Conservation (phyloP, 495 filamentous ascomycete species). For the Neurospora sp. region DNA sequence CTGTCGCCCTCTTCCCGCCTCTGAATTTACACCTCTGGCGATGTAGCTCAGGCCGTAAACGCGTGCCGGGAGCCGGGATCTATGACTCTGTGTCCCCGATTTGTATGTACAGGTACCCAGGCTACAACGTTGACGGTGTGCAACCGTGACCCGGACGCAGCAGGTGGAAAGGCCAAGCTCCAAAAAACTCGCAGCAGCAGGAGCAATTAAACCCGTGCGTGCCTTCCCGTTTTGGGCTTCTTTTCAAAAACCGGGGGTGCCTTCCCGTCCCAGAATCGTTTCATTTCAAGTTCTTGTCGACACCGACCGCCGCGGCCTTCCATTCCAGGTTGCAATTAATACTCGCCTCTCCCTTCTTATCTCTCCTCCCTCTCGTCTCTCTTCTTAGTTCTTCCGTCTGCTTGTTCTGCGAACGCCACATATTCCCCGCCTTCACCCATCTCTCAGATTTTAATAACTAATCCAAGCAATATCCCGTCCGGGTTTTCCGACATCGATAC, state of each 20-base stretch:
- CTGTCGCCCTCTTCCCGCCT: conserved; percentile 11
- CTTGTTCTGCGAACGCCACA: background rate
- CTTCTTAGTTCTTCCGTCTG: background rate
- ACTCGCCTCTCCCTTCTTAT: conserved; percentile 1
- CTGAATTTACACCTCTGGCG: conserved; percentile 3
- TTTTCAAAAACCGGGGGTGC: background rate
- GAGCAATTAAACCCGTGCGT: conserved; percentile 18
- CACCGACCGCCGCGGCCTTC: background rate
- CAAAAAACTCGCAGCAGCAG: conserved; percentile 9
- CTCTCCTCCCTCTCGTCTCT: conserved; percentile 2
- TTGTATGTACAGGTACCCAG: background rate
- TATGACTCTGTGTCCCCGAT: background rate
- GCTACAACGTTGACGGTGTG: conserved; percentile 8
- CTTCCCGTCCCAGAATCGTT: background rate
- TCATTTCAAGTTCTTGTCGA: background rate
- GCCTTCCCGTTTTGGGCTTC: conserved; percentile 11
- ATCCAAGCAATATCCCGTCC: background rate
- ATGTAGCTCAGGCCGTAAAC: background rate
- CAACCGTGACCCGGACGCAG: background rate
- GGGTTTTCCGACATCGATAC: background rate
- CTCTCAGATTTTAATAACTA: conserved; percentile 1
- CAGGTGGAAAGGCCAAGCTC: conserved; percentile 5
- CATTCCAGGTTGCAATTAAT: background rate
- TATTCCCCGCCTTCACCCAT: background rate
- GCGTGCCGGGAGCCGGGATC: background rate